Evolutionary conservation across 2,329 filamentous ascomycete genomes (phyloP).

Genomic region (Exophiala phaeomuriformis): DNA sequence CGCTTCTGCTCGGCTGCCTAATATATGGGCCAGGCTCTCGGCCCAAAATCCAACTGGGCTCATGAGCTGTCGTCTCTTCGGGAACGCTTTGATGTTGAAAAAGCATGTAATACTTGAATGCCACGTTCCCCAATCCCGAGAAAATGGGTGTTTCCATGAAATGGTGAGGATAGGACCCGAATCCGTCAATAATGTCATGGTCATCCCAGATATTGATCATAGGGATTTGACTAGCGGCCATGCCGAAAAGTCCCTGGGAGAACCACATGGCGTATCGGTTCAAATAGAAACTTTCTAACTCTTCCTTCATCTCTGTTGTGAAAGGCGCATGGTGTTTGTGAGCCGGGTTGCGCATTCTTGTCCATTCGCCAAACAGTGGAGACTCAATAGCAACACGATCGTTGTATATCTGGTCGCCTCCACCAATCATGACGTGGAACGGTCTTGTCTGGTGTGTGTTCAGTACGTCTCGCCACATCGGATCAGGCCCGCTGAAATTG

Average conservation of each 20-base stretch:
- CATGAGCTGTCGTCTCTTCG: slow-evolving; percentile 70
- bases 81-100: slow-evolving; percentile 92
- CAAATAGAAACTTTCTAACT: slow-evolving; percentile 82
- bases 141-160: slow-evolving; percentile 91
- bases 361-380: slow-evolving; percentile 72
- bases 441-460: slow-evolving; percentile 85
- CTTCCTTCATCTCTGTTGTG: slow-evolving; percentile 71
- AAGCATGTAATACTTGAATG: slow-evolving; percentile 97
- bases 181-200: slow-evolving; percentile 86
- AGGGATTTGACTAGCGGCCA: slow-evolving; percentile 88
- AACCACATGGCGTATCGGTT: slow-evolving; percentile 91
- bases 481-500: slow-evolving; percentile 83
- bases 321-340: slow-evolving; percentile 76
- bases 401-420: slow-evolving; percentile 95
- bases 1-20: slow-evolving; percentile 70
- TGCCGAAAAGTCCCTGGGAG: slow-evolving; percentile 85
- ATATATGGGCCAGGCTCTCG: slow-evolving; percentile 80
- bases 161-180: slow-evolving; percentile 82
- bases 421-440: slow-evolving; percentile 97
- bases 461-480: slow-evolving; percentile 91
- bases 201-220: slow-evolving; percentile 99
- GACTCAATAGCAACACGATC: slow-evolving; percentile 73
- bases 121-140: slow-evolving; percentile 77
- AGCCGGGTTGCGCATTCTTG: slow-evolving; percentile 67
- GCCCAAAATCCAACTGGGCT: slow-evolving; percentile 88